phyloP scores from a whole-genome alignment of 495 filamentous ascomycete genomes.

The Podospora tetraspora region DNA sequence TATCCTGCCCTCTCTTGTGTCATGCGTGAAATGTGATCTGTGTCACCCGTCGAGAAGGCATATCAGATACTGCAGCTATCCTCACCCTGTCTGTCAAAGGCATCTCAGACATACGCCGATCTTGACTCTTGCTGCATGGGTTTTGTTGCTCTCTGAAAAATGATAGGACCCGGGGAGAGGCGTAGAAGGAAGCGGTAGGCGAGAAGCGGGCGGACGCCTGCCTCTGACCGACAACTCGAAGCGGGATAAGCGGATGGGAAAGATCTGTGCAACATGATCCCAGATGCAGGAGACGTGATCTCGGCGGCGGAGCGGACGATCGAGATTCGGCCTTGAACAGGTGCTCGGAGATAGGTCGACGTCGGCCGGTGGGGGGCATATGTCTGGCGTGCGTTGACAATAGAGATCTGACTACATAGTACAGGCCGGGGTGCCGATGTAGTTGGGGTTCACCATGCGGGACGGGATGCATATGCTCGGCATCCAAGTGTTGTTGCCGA shows the following conservation, averaged over 20 bases:
- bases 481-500: slow-evolving; percentile 1
- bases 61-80: not conserved
- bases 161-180: not conserved
- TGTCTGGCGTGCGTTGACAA: not conserved
- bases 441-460: not conserved
- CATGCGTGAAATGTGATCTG: not conserved
- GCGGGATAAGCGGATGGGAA: not conserved
- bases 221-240: not conserved
- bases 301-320: not conserved
- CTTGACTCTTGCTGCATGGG: not conserved
- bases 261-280: not conserved
- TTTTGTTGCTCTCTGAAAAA: not conserved
- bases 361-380: not conserved
- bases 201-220: not conserved
- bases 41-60: not conserved
- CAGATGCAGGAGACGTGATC: not conserved
- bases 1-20: not conserved
- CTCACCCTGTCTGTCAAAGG: not conserved
- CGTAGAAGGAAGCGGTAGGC: not conserved
- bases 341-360: not conserved
- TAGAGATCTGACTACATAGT: slow-evolving; percentile 6
- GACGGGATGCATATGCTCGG: slow-evolving; percentile 6
- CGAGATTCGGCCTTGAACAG: not conserved
- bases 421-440: not conserved
- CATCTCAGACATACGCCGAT: not conserved